Conservation (phyloP, 106 monocot genomes). For the Allium fistulosum region DNA sequence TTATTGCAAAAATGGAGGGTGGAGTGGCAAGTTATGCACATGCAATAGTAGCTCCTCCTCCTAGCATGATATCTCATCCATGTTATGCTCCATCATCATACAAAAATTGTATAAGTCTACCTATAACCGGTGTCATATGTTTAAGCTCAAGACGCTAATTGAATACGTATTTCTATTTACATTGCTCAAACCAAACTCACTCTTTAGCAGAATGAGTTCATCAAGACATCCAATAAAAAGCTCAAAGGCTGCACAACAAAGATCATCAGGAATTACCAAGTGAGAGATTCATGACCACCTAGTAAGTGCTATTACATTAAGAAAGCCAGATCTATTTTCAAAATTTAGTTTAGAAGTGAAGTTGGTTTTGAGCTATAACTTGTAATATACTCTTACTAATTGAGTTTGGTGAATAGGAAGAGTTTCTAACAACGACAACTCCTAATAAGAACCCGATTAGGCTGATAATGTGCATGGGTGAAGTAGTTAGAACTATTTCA, state of each 20-base stretch:
- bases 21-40: slow-evolving; percentile 62
- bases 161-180: background rate
- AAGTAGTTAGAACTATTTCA: slow-evolving; percentile 87
- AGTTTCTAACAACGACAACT: slow-evolving; percentile 82
- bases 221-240: background rate
- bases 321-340: background rate
- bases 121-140: background rate
- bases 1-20: slow-evolving; percentile 42
- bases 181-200: slow-evolving; percentile 44
- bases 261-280: slow-evolving; percentile 41
- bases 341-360: too few species aligned
- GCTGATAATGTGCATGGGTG: slow-evolving; percentile 84
- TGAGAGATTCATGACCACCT: slow-evolving; percentile 79
- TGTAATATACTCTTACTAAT: too few species aligned
- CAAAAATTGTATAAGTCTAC: slow-evolving; percentile 8
- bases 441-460: slow-evolving; percentile 88
- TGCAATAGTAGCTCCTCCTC: slow-evolving; percentile 15
- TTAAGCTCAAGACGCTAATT: background rate
- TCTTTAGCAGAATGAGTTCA: slow-evolving; percentile 38
- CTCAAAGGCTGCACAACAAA: slow-evolving; percentile 3
- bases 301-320: slow-evolving; percentile 10
- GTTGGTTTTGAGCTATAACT: too few species aligned
- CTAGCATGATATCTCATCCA: slow-evolving; percentile 11
- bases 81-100: slow-evolving; percentile 16
- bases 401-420: slow-evolving; percentile 38